A percentile compares a stretch with the other conserved stretches of the same genome.
phyloP scores from a whole-genome alignment of 2,329 filamentous ascomycete genomes.

The Aspergillus fumigatus region DNA sequence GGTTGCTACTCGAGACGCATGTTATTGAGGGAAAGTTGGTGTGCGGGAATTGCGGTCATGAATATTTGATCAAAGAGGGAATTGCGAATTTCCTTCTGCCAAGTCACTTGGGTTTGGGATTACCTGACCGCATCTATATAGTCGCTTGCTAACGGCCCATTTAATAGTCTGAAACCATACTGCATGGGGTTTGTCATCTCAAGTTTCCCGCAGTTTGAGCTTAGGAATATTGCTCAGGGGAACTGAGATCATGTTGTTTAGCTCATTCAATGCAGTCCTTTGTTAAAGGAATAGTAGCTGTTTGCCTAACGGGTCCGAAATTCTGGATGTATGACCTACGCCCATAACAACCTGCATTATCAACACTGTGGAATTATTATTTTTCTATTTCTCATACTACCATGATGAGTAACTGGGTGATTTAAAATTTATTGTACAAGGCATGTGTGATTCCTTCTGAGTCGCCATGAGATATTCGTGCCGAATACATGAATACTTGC shows the following conservation, averaged over 20 bases:
- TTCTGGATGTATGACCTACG: background rate
- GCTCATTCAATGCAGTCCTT: background rate
- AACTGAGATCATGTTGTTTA: background rate
- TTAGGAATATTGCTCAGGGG: background rate
- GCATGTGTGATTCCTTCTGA: conserved; percentile 15
- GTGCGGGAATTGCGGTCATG: conserved; percentile 86
- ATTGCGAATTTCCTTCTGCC: conserved; percentile 95
- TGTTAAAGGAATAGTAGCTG: too few species aligned
- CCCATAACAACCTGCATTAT: background rate
- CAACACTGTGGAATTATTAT: background rate
- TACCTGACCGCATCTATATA: background rate
- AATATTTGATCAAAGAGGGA: conserved; percentile 91
- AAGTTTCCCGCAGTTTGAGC: background rate
- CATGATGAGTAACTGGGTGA: background rate
- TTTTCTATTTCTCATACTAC: background rate
- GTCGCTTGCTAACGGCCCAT: background rate
- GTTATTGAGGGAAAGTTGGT: conserved; percentile 84
- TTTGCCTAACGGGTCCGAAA: too few species aligned
- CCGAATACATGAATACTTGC: background rate
- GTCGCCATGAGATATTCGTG: background rate
- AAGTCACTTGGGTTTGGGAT: conserved; percentile 65
- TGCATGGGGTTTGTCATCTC: background rate
- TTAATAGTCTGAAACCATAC: conserved; percentile 1
- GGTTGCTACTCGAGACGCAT: conserved; percentile 80
- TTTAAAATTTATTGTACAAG: conserved; percentile 22